Base-by-base conservation (phyloP, 2,329 filamentous ascomycete genomes). In the Epichloe festucae region DNA sequence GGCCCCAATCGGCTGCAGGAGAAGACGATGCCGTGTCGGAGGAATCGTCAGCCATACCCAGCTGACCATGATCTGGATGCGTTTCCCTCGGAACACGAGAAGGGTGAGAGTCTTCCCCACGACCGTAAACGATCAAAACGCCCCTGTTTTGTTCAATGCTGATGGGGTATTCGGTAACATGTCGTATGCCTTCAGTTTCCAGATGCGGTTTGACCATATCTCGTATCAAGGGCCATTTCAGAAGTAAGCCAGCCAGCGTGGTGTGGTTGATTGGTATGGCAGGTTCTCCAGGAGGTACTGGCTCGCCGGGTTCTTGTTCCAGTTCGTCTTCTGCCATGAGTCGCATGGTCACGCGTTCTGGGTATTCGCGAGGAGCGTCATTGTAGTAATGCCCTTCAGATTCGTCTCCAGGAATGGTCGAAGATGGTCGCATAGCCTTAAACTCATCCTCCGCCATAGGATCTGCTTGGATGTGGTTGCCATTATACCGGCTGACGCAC, bases 211-310 rank as follows among this genome's bases (percentile, higher is more conserved):
- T 73, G 36, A 87, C 81, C 62, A 96, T 63, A 55, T 75, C 69
- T 62, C 74, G 69, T 51, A 93, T 88, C 0, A 82, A 77, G 0
- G 77, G 77, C 82, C 85, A 89, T 46, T 78, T 74, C 31, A 97
- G 71, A 17, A 97, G 72, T 55, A 89, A 79, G 48, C 93, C 87
- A 1, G 89, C 89, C n/a, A 89, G 81, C 0, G 90, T 96, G 0
- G 88, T 94, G 62, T 97, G 91, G 58, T 95, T 87, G 31, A 83
- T 79, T 1, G 89, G 87, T 52, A 95, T 87, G 2, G 85, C 79
- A 14, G 86, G 78, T 57, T 82, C 76, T 46, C 80, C 81, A 1
- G 76, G 76, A 12, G 68, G 70, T 6, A 78, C 75, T 11, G 73
- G 68, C 7, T 74, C 73, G 7, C 75, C 74, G 19, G 76, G 74